Conservation (phyloP, 169 alveolate species). For the Eimeria necatrix region DNA sequence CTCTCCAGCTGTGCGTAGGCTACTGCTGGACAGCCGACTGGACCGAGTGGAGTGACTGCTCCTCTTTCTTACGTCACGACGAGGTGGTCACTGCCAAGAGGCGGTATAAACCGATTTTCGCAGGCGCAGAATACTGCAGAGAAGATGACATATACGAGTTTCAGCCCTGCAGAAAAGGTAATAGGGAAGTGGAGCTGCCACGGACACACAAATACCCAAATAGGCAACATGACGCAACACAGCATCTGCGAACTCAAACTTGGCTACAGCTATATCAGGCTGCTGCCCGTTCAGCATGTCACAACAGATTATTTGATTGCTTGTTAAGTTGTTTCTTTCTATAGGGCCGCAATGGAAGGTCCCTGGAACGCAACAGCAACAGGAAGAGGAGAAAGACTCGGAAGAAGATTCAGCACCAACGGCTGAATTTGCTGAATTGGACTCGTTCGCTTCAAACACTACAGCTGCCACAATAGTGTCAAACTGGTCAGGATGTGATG, state of each 20-base stretch:
- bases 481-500: constrained; percentile 70
- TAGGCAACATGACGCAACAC: too few relatives aligned
- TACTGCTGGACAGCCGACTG: constrained; percentile 66
- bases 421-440: constrained; percentile 21
- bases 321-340: too few relatives aligned
- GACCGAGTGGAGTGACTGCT: constrained; percentile 41
- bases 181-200: neutral
- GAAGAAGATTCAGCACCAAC: neutral
- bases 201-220: too few relatives aligned
- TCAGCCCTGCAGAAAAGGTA: neutral
- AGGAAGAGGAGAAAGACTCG: neutral
- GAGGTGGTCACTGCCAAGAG: neutral
- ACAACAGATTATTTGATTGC: too few relatives aligned
- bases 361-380: neutral
- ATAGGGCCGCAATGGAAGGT: too few relatives aligned
- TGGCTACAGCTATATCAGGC: too few relatives aligned
- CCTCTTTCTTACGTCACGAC: neutral
- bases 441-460: neutral
- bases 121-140: constrained; percentile 20
- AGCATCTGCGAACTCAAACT: too few relatives aligned
- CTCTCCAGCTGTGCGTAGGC: constrained; percentile 29
- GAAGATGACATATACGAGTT: neutral
- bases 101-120: constrained; percentile 35
- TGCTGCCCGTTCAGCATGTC: too few relatives aligned
- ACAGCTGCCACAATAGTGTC: neutral